Evolutionary conservation across 1,284 basidiomycete species (phyloP).

Genomic region (Microbotryum saponariae): DNA sequence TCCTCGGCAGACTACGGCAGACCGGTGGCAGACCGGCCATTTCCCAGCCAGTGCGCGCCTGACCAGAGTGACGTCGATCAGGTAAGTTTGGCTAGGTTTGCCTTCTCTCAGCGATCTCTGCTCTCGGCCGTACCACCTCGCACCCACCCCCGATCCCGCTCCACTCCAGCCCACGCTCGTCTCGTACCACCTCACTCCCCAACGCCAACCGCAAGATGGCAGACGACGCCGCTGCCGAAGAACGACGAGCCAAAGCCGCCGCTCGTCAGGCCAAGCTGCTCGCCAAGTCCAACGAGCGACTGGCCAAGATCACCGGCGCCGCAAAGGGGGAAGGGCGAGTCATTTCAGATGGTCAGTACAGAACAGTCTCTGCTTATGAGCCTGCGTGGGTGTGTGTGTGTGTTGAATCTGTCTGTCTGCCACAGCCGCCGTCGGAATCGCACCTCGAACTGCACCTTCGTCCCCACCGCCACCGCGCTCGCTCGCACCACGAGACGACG

Average conservation of each 20-base stretch:
- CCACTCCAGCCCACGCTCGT: no score
- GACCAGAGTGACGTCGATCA: no score
- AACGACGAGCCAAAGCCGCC: slow-evolving; percentile 24
- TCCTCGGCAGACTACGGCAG: no score
- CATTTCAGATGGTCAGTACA: slow-evolving; percentile 18
- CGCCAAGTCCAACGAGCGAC: slow-evolving; percentile 33
- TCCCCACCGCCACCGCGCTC: slow-evolving; percentile 5
- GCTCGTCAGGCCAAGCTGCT: slow-evolving; percentile 35
- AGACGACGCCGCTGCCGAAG: slow-evolving; percentile 20
- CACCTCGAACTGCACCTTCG: not conserved
- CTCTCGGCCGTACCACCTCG: no score
- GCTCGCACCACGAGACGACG: slow-evolving; percentile 22
- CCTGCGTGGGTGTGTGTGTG: no score
- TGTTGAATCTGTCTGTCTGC: not conserved
- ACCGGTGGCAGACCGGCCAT: no score
- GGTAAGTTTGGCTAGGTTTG: no score
- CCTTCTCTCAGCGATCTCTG: no score
- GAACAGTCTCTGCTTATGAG: no score
- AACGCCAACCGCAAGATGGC: slow-evolving; percentile 9
- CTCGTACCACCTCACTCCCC: no score
- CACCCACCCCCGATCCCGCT: no score
- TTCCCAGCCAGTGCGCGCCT: no score
- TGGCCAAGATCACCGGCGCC: slow-evolving; percentile 36
- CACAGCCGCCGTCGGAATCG: slow-evolving; percentile 9
- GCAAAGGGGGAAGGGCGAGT: slow-evolving; percentile 33